phyloP scores from a whole-genome alignment of 164 flowering plant genomes.

The Pachysandra terminalis region DNA sequence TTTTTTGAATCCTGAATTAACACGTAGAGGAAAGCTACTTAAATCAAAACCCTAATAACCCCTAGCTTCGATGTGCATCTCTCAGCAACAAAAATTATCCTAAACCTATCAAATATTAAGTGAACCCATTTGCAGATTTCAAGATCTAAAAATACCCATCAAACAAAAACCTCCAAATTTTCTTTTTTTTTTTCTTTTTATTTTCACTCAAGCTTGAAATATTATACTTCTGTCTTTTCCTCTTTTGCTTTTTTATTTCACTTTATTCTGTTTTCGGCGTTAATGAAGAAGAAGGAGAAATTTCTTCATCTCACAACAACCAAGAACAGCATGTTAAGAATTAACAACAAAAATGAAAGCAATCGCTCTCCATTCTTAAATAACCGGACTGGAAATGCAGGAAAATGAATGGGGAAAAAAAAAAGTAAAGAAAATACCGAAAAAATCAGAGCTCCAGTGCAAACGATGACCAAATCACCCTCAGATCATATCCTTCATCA shows the following conservation, averaged over 20 bases:
- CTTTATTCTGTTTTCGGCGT: not conserved
- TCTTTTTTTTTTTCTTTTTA: not conserved
- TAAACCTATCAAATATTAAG: constrained; percentile 2
- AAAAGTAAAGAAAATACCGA: constrained; percentile 8
- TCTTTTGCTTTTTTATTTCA: not conserved
- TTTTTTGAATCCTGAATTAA: not conserved
- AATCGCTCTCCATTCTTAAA: constrained; percentile 6
- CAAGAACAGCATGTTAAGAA: not conserved
- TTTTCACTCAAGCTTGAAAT: not conserved
- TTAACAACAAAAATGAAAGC: constrained; percentile 5
- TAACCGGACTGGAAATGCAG: constrained; percentile 13
- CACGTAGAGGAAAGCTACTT: not conserved
- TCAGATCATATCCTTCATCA: constrained; percentile 27
- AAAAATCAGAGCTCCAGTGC: not conserved
- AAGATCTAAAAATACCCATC: constrained; percentile 19
- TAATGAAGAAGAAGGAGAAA: constrained; percentile 6
- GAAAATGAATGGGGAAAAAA: constrained; percentile 12
- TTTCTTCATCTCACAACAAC: constrained; percentile 8
- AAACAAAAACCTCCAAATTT: constrained; percentile 2
- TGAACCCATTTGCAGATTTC: constrained; percentile 5
- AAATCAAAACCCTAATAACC: not conserved
- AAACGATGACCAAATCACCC: not conserved
- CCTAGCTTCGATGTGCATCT: not conserved
- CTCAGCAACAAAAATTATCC: not conserved
- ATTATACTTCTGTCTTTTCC: not conserved